Base-by-base conservation (phyloP, 1,284 basidiomycete genomes). In the Ustilago shanxiensis region DNA sequence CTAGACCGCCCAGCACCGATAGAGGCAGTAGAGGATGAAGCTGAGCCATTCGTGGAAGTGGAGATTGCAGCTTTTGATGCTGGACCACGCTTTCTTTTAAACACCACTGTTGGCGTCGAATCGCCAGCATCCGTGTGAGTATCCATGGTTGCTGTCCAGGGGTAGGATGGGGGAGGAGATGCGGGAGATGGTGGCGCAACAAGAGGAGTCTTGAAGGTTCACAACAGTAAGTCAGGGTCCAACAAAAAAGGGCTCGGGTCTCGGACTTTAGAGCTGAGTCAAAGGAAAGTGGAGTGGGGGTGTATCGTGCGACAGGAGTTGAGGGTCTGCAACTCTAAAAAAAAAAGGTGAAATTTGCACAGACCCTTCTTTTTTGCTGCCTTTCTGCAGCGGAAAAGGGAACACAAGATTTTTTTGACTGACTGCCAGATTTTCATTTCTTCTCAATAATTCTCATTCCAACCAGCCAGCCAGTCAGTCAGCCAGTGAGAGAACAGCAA, bases 61-160 rank as follows among this genome's bases (percentile, higher is more conserved):
- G 62, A 62, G 28, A 31, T 33, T 11, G 51, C 28, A 41, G 51
- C 45, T 45, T 60, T 63, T 39, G 64, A 50, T 1, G 65, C 59
- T 18, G 53, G 58, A 2, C 69, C 69, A 13, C 74, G 74, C 60
- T 77, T 77, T 18, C 66, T 52, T 49, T 77, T 77, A 57, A 77
- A 77, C 16, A 72, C 44, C 16, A 76, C 65, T 0, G 62, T 22
- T 3, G 65, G 29, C 4, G 61, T 22, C 4, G 64, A 33, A 20
- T 37, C 26, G 22, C 31, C 41, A 3, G 56, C 24, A 1, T 57
- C 60, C 44, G 60, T n/a, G 2, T 55, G 29, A 14, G 39, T 41
- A 24, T 67, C 58, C 57, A 70, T 70, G 8, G 16, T 41, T 4
- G 2, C 18, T 4, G 1, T 20, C 39, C 33, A 20, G 52, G 6